Conservation (phyloP, 106 monocot genomes). For the Ottelia alismoides region DNA sequence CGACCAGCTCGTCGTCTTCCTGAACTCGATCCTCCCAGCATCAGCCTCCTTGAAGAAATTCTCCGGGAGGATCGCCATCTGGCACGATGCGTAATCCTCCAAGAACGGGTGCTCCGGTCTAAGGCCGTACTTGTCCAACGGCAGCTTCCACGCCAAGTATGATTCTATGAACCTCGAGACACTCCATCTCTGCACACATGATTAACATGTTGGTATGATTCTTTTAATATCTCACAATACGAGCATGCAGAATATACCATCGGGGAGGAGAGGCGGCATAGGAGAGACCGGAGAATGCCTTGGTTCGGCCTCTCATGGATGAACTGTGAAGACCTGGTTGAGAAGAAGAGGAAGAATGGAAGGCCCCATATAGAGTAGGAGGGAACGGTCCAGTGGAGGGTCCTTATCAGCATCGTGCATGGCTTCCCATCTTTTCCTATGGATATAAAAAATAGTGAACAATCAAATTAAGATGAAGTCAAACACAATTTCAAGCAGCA, state of each 20-base stretch:
- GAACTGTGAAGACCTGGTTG: slow-evolving; percentile 23
- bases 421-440: slow-evolving; percentile 13
- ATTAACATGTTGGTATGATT: slow-evolving; percentile 1
- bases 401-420: slow-evolving; percentile 21
- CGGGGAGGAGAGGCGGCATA: slow-evolving; percentile 7
- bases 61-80: slow-evolving; percentile 81
- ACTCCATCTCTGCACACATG: slow-evolving; percentile 20
- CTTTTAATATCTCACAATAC: no score
- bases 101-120: slow-evolving; percentile 66
- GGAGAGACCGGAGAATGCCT: slow-evolving; percentile 8
- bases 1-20: slow-evolving; percentile 31
- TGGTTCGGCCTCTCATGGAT: slow-evolving; percentile 16
- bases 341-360: slow-evolving; percentile 18
- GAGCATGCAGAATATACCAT: not conserved
- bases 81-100: slow-evolving; percentile 76
- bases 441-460: no score
- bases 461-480: no score
- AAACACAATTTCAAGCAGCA: no score
- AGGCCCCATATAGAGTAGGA: slow-evolving; percentile 24
- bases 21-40: slow-evolving; percentile 43
- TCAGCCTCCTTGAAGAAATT: slow-evolving; percentile 75
- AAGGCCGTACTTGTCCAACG: slow-evolving; percentile 60
- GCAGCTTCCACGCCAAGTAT: slow-evolving; percentile 63
- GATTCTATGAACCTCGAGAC: slow-evolving; percentile 86
- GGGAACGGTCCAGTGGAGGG: slow-evolving; percentile 17